Base-by-base conservation (phyloP, 139 green algal genomes). In the Closterium sp. region DNA sequence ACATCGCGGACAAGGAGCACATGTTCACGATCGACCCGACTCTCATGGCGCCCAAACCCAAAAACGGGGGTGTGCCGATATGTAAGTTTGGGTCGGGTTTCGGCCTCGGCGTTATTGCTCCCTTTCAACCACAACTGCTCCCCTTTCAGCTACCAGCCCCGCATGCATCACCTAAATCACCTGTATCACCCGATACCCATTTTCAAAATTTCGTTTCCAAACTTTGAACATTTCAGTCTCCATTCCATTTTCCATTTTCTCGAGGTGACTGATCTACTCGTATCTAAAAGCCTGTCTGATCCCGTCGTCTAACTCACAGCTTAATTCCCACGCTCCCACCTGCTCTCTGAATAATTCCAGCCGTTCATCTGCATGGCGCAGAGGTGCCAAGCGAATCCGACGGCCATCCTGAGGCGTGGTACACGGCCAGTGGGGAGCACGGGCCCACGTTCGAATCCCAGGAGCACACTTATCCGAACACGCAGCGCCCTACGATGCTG, bases 381-480 rank as follows among this genome's bases (percentile, higher is more conserved):
- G 31, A 90, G n/a, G 29, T 31, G 31, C 42, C 30, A 13, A 93
- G 90, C 32, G 1, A 73, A 9, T 91, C 28, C 62, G 90, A 93
- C 27, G 90, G 90, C 24, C 50, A 93, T 17, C 86, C 90, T 3
- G 1, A 32, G 85, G 90, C 90, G 24, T 93, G 90, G 90, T 29
- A 38, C 42, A 93, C 90, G 4, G 62, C 86, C 7, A 19, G 5
- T 17, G 85, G 85, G 30, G 90, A 93, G 4, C 85, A 31, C 5
- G 91, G 29, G 7, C 91, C 50, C 70, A 5, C 62, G 22, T 86
- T 88, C n/a, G 84, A 86, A 27, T 86, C 73, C 5, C 86, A 91
- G 31, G 91, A 93, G 27, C 79, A 91, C 86, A 28, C 11, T 11
- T 93, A 93, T 30, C 31, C 91, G 24, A 93, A 93, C 45, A 17